Evolutionary conservation across 257 asterid species (phyloP).

Genomic region (Primulina huaijiensis): DNA sequence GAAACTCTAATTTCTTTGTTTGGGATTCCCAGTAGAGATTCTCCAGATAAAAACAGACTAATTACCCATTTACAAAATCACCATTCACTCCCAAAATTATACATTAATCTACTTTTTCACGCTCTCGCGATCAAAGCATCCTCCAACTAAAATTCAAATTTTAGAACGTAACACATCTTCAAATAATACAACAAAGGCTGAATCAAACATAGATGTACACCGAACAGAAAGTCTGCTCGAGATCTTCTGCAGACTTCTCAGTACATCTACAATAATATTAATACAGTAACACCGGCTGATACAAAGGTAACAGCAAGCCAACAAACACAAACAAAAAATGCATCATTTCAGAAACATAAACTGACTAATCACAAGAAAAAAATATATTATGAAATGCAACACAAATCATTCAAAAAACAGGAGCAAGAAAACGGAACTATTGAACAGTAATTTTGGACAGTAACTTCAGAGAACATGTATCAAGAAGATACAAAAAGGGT

Average conservation of each 20-base stretch:
- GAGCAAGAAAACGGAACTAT: background rate
- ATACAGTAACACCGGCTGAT: background rate
- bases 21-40: background rate
- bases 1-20: background rate
- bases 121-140: background rate
- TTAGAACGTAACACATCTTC: background rate
- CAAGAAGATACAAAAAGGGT: constrained; percentile 16
- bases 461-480: constrained; percentile 6
- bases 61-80: too few species aligned
- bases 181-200: background rate
- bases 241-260: background rate
- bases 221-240: background rate
- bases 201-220: background rate
- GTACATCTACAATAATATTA: background rate
- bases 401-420: background rate
- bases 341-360: background rate
- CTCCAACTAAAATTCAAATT: too few species aligned
- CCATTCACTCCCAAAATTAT: background rate
- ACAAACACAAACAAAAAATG: background rate
- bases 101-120: background rate
- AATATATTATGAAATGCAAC: constrained; percentile 2
- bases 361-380: background rate
- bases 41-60: background rate
- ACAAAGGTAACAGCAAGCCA: background rate
- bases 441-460: background rate